Conservation (phyloP, 805 yeast species). For the Pichia rugopelliculosa region DNA sequence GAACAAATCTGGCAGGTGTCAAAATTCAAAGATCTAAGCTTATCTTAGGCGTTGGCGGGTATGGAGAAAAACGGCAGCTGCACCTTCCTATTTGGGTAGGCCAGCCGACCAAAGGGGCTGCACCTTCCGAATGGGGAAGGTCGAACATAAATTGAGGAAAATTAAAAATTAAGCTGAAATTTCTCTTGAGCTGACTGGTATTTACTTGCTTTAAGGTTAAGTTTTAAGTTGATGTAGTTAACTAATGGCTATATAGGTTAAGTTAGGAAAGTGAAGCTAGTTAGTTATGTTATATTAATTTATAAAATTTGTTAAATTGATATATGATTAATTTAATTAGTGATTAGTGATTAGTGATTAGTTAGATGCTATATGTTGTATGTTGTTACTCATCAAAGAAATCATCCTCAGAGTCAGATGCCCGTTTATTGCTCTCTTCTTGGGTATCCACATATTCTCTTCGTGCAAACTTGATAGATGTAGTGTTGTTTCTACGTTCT, state of each 20-base stretch:
- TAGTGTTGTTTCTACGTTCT: slow-evolving; percentile 48
- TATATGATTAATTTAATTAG: no score
- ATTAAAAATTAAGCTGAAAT: no score
- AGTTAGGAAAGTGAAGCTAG: not conserved
- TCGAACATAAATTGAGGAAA: not conserved
- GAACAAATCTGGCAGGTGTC: not conserved
- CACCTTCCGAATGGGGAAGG: slow-evolving; percentile 7
- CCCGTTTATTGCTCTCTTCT: slow-evolving; percentile 12
- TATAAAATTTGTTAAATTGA: no score
- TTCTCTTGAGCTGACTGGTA: no score
- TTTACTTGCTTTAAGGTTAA: no score
- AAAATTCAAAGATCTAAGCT: not conserved
- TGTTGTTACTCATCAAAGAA: slow-evolving; percentile 27
- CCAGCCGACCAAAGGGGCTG: not conserved
- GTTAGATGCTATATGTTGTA: not conserved
- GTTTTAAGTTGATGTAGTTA: no score
- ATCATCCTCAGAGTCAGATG: slow-evolving; percentile 25
- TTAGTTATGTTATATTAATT: no score
- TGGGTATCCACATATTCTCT: slow-evolving; percentile 17
- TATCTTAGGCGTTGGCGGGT: not conserved
- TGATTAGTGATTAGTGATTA: not conserved
- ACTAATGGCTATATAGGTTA: no score
- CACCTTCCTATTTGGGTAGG: slow-evolving; percentile 2
- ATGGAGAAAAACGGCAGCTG: not conserved
- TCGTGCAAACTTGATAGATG: slow-evolving; percentile 60